Evolutionary conservation across 495 filamentous ascomycete genomes (phyloP).

Genomic region (Penicillium steckii): DNA sequence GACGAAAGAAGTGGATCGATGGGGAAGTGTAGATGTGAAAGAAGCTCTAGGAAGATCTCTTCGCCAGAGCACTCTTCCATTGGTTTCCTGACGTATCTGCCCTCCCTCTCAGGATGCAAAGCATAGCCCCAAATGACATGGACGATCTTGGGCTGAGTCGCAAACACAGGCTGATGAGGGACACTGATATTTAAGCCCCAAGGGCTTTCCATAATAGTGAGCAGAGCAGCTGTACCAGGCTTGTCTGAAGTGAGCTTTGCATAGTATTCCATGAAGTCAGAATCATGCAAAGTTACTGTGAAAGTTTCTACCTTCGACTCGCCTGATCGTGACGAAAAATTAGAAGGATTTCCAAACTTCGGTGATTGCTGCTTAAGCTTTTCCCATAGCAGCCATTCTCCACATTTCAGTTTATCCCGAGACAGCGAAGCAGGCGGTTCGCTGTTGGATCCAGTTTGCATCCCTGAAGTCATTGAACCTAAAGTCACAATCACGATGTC

Average conservation of each 20-base stretch:
- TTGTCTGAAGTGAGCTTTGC: neutral
- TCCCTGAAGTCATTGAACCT: too few species aligned
- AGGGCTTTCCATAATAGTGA: neutral
- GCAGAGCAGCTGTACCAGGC: neutral
- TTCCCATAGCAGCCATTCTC: too few species aligned
- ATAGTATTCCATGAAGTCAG: neutral
- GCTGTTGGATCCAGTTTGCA: too few species aligned
- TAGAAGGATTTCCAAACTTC: neutral
- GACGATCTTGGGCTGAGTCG: constrained; percentile 26
- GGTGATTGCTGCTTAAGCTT: neutral
- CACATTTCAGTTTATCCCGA: too few species aligned
- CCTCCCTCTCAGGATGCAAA: constrained; percentile 27
- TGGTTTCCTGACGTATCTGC: constrained; percentile 38
- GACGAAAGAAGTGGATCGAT: constrained; percentile 13
- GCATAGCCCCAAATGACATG: constrained; percentile 44
- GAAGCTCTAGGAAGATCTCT: constrained; percentile 40
- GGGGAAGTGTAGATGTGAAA: constrained; percentile 31
- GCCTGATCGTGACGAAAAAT: neutral
- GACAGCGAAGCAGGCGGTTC: too few species aligned
- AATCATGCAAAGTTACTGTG: neutral
- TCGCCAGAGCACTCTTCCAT: constrained; percentile 41
- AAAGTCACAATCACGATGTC: constrained; percentile 6
- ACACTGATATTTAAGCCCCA: neutral
- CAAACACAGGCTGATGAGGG: constrained; percentile 36
- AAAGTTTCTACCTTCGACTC: neutral